Conservation (phyloP, 805 yeast genomes). For the Debaryomyces hansenii region DNA sequence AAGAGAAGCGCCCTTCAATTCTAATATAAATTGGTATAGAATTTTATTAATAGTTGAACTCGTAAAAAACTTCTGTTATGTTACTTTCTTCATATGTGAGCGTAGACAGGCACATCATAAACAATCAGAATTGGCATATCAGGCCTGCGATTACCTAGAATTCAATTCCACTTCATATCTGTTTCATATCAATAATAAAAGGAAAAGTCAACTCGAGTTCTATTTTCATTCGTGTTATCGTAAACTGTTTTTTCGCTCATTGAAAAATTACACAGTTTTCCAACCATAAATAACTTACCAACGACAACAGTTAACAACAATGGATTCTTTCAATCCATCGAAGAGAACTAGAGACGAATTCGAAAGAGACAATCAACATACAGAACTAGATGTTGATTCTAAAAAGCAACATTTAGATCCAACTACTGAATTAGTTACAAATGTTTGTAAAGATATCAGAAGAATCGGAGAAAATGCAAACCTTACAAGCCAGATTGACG, state of each 20-base stretch:
- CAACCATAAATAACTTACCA: neutral
- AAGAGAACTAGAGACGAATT: constrained; percentile 33
- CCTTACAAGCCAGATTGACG: constrained; percentile 40
- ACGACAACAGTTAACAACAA: neutral
- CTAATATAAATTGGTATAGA: too few relatives aligned
- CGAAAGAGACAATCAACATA: constrained; percentile 16
- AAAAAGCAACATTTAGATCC: constrained; percentile 45
- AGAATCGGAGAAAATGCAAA: constrained; percentile 45
- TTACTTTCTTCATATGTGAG: too few relatives aligned
- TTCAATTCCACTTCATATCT: too few relatives aligned
- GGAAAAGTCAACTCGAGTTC: too few relatives aligned
- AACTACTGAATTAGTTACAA: constrained; percentile 37
- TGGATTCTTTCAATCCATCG: constrained; percentile 11
- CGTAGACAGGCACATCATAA: too few relatives aligned
- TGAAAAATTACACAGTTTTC: neutral
- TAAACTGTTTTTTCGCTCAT: neutral
- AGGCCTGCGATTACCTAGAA: too few relatives aligned
- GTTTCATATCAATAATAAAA: too few relatives aligned
- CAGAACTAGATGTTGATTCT: constrained; percentile 22
- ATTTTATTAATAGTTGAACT: too few relatives aligned
- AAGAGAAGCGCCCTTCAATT: too few relatives aligned
- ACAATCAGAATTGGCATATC: too few relatives aligned
- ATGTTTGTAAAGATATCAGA: constrained; percentile 46
- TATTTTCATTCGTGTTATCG: neutral
- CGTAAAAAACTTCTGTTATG: too few relatives aligned